Evolutionary conservation across 805 yeast genomes (phyloP), one percentile per base, ranked within the genome.

Genomic region (Starmerella floricola): DNA sequence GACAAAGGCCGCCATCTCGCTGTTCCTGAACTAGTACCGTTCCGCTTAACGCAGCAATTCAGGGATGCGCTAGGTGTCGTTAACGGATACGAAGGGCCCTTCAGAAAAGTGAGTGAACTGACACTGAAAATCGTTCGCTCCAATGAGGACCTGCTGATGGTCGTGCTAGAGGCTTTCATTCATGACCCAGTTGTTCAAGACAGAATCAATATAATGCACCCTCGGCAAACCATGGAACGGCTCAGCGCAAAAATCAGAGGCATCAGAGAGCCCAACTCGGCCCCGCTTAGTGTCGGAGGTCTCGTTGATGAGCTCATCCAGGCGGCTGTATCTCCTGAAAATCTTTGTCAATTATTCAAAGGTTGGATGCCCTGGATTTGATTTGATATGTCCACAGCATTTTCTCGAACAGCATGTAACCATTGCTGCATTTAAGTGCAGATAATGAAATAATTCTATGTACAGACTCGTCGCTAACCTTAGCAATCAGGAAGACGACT

Each of bases 11-110:
- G 60, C 72, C 34, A 62, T 61, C 35, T 78, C 23, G 77, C 78
- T 2, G 78, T 81, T 5, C 99, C 99, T 0, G 99, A 91, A 56
- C 66, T 84, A 24, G 98, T 91, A 2, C 99, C 98, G 0, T 91
- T 91, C 61, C 67, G 99, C 50, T 60, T 91, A 36, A 91, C 98
- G 0, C 80, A 76, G 38, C 88, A 91, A 55, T 71, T 91, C 67
- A 77, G 78, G 3, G 95, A 86, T 59, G 96, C 95, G 0, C 68
- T 82, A 55, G 97, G 97, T 2, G 75, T 85, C 0, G 47, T 44
- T 8, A 73, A 79, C 35, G 91, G 91, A 1, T 77, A 83, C 26
- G 97, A 91, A 55, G 99, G 98, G 0, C 70, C 84, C 0, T 91
- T 86, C 60, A 69, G 95, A 48, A 76, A 72, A 42, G 72, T 94